These are phyloP conservation scores for Phtheirospermum japonicum DNA, from an alignment of 257 asterid species.

Conservation along the genomic window DNA sequence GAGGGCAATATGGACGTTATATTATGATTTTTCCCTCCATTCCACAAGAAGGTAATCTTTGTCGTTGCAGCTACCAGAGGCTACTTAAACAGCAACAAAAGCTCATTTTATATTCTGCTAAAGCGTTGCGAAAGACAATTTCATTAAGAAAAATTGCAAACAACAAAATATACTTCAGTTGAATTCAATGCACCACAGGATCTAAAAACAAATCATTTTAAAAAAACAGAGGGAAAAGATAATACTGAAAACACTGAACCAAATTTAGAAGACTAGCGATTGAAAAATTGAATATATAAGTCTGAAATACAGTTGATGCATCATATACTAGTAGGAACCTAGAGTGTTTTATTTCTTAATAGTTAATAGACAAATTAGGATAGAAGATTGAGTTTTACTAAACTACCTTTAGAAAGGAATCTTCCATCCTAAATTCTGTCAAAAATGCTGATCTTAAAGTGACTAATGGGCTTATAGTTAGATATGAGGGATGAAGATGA, in stretches of 20 bases:
- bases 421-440: neutral
- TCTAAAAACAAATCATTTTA: too few relatives aligned
- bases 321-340: neutral
- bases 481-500: neutral
- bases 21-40: neutral
- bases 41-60: neutral
- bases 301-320: neutral
- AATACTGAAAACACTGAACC: neutral
- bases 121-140: neutral
- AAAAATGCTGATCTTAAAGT: neutral
- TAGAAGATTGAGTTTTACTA: neutral
- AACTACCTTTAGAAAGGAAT: neutral
- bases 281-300: neutral
- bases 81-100: neutral
- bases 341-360: too few relatives aligned
- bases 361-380: neutral
- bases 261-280: neutral
- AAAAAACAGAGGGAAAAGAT: neutral
- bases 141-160: too few relatives aligned
- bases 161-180: neutral
- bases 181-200: neutral
- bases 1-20: neutral
- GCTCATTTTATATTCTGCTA: neutral
- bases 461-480: neutral
- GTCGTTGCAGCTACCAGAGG: neutral